These are phyloP conservation scores for Macrocybe gigantea DNA, from an alignment of 768 basidiomycete genomes.

Conservation along the genomic window DNA sequence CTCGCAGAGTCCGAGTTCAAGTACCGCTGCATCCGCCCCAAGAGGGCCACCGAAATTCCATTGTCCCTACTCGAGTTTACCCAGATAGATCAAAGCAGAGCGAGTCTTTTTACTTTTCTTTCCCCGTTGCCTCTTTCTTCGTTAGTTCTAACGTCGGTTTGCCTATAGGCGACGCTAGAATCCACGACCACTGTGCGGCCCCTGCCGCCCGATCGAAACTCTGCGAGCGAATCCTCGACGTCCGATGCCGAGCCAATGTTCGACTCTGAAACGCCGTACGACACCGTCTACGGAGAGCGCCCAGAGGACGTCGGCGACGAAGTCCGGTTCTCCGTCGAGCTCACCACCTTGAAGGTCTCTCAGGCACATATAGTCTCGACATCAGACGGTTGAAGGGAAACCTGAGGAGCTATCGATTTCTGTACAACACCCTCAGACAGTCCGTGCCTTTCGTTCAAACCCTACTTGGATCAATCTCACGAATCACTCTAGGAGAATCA, in stretches of 20 bases:
- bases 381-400: slow-evolving; percentile 85
- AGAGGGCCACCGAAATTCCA: slow-evolving; percentile 36
- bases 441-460: slow-evolving; percentile 22
- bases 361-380: slow-evolving; percentile 82
- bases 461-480: neutral
- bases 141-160: no score
- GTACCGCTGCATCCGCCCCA: slow-evolving; percentile 69
- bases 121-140: no score
- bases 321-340: slow-evolving; percentile 89
- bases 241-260: slow-evolving; percentile 35
- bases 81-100: no score
- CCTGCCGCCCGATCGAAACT: no score
- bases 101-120: no score
- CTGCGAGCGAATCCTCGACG: slow-evolving; percentile 35
- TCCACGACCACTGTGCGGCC: no score
- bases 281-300: slow-evolving; percentile 43
- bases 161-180: no score
- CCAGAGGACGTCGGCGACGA: slow-evolving; percentile 80
- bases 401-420: slow-evolving; percentile 76
- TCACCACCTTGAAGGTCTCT: slow-evolving; percentile 81
- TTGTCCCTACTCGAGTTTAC: no score
- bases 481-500: neutral
- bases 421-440: slow-evolving; percentile 72
- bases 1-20: slow-evolving; percentile 78
- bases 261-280: neutral